Evolutionary conservation across 2,329 filamentous ascomycete species (phyloP).

Genomic region (Neobulgaria alba): DNA sequence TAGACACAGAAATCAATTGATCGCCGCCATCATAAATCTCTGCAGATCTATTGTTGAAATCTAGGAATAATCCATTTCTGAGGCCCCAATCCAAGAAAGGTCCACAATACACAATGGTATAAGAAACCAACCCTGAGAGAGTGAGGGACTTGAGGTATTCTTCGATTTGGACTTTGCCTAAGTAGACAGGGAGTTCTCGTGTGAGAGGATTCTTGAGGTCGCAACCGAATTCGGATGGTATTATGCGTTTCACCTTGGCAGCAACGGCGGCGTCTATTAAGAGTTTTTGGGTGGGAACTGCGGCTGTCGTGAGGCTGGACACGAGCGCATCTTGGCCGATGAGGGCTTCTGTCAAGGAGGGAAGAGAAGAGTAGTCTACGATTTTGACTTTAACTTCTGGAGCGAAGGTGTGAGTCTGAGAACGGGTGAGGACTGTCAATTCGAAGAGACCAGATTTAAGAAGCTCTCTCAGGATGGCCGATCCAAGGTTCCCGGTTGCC

Average conservation of each 20-base stretch:
- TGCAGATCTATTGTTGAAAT: constrained; percentile 34
- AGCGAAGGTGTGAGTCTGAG: constrained; percentile 12
- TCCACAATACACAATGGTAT: constrained; percentile 43
- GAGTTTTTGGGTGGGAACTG: constrained; percentile 35
- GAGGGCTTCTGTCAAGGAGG: constrained; percentile 38
- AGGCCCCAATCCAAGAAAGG: constrained; percentile 51
- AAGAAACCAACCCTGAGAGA: constrained; percentile 37
- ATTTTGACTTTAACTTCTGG: constrained; percentile 34
- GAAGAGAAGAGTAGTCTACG: constrained; percentile 36
- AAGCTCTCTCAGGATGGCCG: constrained; percentile 18
- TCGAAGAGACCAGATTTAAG: constrained; percentile 29
- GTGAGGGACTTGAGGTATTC: constrained; percentile 33
- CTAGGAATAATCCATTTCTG: constrained; percentile 34
- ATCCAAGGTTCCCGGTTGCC: constrained; percentile 19
- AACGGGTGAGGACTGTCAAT: constrained; percentile 41
- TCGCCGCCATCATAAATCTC: constrained; percentile 44
- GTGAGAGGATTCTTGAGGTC: constrained; percentile 32
- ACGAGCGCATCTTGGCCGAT: constrained; percentile 49
- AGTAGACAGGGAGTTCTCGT: constrained; percentile 40
- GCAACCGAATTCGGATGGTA: constrained; percentile 47
- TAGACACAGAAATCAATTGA: constrained; percentile 37
- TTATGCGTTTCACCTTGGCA: constrained; percentile 51
- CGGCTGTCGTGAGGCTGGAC: constrained; percentile 33
- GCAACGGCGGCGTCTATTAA: constrained; percentile 49
- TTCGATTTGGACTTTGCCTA: constrained; percentile 38